phyloP scores from a whole-genome alignment of 140 eudicot genomes.

The Anethum foeniculum region DNA sequence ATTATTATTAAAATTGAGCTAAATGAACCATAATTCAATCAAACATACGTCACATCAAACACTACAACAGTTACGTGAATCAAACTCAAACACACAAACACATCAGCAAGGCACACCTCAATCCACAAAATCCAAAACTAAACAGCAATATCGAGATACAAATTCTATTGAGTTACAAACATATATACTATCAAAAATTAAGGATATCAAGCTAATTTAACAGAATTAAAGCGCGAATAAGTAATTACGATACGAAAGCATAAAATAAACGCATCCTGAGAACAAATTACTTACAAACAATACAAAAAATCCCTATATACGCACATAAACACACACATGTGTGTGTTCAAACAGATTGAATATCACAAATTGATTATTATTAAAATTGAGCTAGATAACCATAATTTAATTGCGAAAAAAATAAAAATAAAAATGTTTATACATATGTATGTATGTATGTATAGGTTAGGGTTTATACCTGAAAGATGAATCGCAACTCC shows the following conservation, averaged over 20 bases:
- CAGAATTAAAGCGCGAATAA: not conserved
- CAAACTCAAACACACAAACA: too few relatives aligned
- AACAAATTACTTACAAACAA: not conserved
- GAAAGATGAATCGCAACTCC: not conserved
- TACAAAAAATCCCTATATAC: not conserved
- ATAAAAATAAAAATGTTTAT: too few relatives aligned
- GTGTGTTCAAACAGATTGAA: not conserved
- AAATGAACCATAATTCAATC: not conserved
- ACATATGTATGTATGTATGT: not conserved
- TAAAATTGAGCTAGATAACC: not conserved
- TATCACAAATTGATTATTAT: not conserved
- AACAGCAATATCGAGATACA: too few relatives aligned
- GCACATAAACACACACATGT: not conserved
- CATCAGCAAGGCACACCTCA: too few relatives aligned
- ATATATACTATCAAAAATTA: too few relatives aligned
- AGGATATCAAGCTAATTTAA: too few relatives aligned
- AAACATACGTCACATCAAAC: too few relatives aligned
- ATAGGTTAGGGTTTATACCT: not conserved
- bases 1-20: not conserved
- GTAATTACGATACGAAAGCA: not conserved
- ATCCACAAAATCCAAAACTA: too few relatives aligned
- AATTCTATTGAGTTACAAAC: too few relatives aligned
- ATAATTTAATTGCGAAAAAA: not conserved
- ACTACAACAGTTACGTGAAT: too few relatives aligned
- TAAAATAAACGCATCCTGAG: not conserved